Conservation (phyloP, 2,329 filamentous ascomycete genomes). For the Penicillium expansum region DNA sequence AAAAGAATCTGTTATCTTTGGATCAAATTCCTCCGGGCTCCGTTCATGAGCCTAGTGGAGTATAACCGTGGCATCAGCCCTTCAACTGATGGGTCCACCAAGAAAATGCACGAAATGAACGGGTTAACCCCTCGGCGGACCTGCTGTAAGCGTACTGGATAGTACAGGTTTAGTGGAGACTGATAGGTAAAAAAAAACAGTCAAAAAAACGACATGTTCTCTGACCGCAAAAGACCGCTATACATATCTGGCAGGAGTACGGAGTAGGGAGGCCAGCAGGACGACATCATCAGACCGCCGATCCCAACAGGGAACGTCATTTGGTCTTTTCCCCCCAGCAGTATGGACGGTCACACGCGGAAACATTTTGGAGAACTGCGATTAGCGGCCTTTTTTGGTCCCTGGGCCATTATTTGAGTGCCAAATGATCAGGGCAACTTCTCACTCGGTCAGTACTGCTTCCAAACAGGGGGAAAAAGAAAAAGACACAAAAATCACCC, state of each 20-base stretch:
- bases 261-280: constrained; percentile 6
- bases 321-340: background rate
- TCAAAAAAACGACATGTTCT: background rate
- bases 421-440: background rate
- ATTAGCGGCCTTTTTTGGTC: background rate
- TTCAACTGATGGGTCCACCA: constrained; percentile 11
- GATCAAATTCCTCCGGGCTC: background rate
- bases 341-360: constrained; percentile 12
- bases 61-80: constrained; percentile 5
- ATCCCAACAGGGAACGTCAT: constrained; percentile 17
- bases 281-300: constrained; percentile 22
- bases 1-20: background rate
- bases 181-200: background rate
- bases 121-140: background rate
- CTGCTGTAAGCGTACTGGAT: background rate
- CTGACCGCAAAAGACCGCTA: background rate
- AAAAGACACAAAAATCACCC: background rate
- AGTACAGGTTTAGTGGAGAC: background rate
- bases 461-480: background rate
- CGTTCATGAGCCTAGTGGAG: constrained; percentile 2
- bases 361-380: background rate
- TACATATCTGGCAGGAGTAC: constrained; percentile 11
- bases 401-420: background rate
- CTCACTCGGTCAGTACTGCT: background rate
- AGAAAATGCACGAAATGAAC: constrained; percentile 12